Evolutionary conservation across 169 alveolate species (phyloP).

Genomic region (Plasmodium billcollinsi): DNA sequence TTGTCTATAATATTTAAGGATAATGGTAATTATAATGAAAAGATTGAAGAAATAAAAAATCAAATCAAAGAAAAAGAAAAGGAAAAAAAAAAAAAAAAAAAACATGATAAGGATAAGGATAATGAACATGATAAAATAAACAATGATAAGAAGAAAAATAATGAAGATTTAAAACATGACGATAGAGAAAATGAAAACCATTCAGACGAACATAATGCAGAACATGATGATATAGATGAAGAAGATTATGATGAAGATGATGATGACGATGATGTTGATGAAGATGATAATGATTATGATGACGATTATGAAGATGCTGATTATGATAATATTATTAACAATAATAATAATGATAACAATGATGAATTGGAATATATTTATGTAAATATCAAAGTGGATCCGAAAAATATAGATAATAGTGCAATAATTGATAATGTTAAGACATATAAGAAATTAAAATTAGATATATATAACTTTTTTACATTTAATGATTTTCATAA

Average conservation of each 20-base stretch:
- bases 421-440: slow-evolving; percentile 63
- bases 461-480: slow-evolving; percentile 74
- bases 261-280: slow-evolving; percentile 26
- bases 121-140: slow-evolving; percentile 7
- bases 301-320: slow-evolving; percentile 7
- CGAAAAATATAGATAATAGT: slow-evolving; percentile 60
- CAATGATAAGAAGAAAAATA: slow-evolving; percentile 18
- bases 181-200: neutral
- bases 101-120: slow-evolving; percentile 14
- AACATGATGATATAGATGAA: slow-evolving; percentile 6
- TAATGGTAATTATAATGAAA: slow-evolving; percentile 19
- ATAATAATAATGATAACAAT: neutral
- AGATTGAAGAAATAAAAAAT: slow-evolving; percentile 22
- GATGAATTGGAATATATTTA: slow-evolving; percentile 34
- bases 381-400: slow-evolving; percentile 51
- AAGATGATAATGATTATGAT: slow-evolving; percentile 7
- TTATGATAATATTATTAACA: neutral
- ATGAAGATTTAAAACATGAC: neutral
- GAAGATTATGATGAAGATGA: slow-evolving; percentile 2
- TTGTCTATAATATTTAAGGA: slow-evolving; percentile 42
- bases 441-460: slow-evolving; percentile 68
- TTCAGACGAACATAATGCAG: slow-evolving; percentile 21
- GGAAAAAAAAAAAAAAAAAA: slow-evolving; percentile 45
- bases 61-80: neutral
- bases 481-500: slow-evolving; percentile 73